Evolutionary conservation across 345 rosid species (phyloP).

Genomic region (Carallia brachiata): DNA sequence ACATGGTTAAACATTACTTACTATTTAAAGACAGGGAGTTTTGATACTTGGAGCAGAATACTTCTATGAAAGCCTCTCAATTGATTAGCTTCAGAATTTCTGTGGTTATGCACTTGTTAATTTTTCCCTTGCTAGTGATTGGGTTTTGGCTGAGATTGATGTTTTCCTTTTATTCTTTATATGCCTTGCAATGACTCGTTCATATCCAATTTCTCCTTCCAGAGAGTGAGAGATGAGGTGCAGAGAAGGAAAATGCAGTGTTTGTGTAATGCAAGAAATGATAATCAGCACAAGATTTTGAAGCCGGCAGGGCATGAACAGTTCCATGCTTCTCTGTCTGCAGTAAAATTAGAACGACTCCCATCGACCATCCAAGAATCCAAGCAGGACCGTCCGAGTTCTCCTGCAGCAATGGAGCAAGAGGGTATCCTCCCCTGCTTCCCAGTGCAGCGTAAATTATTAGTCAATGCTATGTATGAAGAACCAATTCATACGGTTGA

Average conservation of each 20-base stretch:
- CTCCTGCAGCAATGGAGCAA: slow-evolving; percentile 20
- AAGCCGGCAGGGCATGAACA: slow-evolving; percentile 56
- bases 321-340: slow-evolving; percentile 46
- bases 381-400: slow-evolving; percentile 12
- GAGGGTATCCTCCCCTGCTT: slow-evolving; percentile 1
- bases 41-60: too few species aligned
- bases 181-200: background rate
- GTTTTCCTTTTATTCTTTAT: background rate
- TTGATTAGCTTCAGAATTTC: too few species aligned
- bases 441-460: slow-evolving; percentile 20
- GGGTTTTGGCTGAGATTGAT: background rate
- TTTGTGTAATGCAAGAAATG: slow-evolving; percentile 22
- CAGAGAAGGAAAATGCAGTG: slow-evolving; percentile 49
- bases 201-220: slow-evolving; percentile 13
- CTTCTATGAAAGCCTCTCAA: too few species aligned
- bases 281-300: slow-evolving; percentile 27
- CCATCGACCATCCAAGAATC: slow-evolving; percentile 23
- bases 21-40: background rate
- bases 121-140: too few species aligned
- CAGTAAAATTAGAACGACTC: slow-evolving; percentile 26
- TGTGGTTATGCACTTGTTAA: too few species aligned
- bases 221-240: slow-evolving; percentile 82
- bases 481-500: slow-evolving; percentile 23
- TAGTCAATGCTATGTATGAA: slow-evolving; percentile 21
- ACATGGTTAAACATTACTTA: too few species aligned